Base-by-base conservation (phyloP, 805 yeast genomes). In the Sugiyamaella qingdaonensis region DNA sequence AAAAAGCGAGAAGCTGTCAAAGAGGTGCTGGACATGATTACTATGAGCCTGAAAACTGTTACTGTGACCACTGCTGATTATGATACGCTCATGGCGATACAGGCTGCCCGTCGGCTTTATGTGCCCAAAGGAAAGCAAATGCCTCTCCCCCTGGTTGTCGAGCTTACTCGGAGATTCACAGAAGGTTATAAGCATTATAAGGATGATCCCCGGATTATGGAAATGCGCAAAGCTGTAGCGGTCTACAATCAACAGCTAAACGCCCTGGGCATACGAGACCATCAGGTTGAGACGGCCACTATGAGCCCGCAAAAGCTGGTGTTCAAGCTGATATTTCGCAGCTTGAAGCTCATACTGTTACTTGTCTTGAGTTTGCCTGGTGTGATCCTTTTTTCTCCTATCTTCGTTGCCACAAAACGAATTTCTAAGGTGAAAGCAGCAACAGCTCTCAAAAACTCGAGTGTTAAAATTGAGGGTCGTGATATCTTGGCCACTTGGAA, bases 401-500 rank as follows among this genome's bases (percentile, higher is more conserved):
- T 94, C 1, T 90, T 94, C 63, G 69, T 88, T 31, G 79, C 86
- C 14, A 83, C 96, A 8, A 88, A 87, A 64, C 72, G 71, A 46
- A 86, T 88, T 49, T 87, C 97, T 9, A 78, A 75, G 43, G 75
- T 76, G 54, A 90, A 91, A 69, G 89, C 92, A 32, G 74, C 70
- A 53, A 78, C 80, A 46, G 99, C 98, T 0, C 75, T 94, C 55
- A 91, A 90, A 10, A 84, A 79, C 7, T 90, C 97, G 0, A 78
- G 90, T 0, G 99, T 94, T 19, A 94, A 94, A 67, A 84, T 94
- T 55, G 83, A 84, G 64, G 99, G 96, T 14, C 85, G 83, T 53
- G 99, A 94, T 68, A 97, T 94, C 24, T 80, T 94, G 55, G 98
- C 98, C 1, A 91, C 98, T 1, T 94, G 99, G 99, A 94, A 94